These are phyloP conservation scores for Sporobolomyces roseus DNA, from an alignment of 768 basidiomycete genomes.

Conservation along the genomic window DNA sequence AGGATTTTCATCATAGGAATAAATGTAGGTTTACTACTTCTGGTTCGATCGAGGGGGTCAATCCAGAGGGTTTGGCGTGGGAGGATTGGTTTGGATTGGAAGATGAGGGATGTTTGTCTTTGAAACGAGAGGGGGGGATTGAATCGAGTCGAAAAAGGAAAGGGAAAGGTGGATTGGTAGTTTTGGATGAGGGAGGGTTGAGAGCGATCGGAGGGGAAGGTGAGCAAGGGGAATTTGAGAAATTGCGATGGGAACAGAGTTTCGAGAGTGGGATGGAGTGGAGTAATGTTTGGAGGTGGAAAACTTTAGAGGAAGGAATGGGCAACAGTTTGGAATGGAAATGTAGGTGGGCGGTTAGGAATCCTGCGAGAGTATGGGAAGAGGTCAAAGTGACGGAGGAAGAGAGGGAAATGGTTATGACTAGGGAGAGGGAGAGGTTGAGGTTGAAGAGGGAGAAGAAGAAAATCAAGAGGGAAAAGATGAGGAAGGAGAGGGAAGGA, in stretches of 20 bases:
- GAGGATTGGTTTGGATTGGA: slow-evolving; percentile 11
- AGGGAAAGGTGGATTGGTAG: neutral
- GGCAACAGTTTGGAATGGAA: neutral
- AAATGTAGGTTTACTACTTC: slow-evolving; percentile 14
- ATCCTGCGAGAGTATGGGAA: slow-evolving; percentile 6
- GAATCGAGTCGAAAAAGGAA: neutral
- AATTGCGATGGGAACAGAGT: neutral
- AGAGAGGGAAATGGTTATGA: neutral
- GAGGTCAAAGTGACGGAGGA: neutral
- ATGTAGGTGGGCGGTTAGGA: slow-evolving; percentile 10
- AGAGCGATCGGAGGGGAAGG: neutral
- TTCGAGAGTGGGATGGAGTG: slow-evolving; percentile 6
- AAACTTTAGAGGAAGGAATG: slow-evolving; percentile 13
- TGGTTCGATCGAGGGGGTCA: slow-evolving; percentile 6
- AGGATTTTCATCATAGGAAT: slow-evolving; percentile 14
- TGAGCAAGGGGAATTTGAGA: neutral
- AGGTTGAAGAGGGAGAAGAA: neutral
- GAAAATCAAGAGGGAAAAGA: neutral
- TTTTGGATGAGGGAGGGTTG: neutral
- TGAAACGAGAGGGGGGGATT: neutral
- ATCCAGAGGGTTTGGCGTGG: slow-evolving; percentile 5
- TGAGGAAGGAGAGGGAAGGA: neutral
- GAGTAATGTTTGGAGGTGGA: neutral
- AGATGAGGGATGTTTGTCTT: neutral
- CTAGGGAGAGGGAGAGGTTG: too few relatives aligned